Conservation (phyloP, 2,329 filamentous ascomycete species). For the Arachnomyces sp. region DNA sequence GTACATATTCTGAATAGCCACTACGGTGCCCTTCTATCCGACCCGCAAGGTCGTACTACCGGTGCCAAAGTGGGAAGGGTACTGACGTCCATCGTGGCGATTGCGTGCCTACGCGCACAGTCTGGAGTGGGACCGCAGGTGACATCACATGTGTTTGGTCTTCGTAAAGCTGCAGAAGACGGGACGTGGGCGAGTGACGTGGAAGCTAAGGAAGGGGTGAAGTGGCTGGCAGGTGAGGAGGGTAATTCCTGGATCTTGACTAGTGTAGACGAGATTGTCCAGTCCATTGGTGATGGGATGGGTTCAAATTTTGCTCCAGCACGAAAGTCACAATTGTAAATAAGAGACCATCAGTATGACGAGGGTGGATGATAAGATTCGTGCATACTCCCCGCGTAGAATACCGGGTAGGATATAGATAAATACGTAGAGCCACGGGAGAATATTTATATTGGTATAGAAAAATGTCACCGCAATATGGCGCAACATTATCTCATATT, state of each 20-base stretch:
- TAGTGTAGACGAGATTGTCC: constrained; percentile 55
- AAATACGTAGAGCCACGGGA: too few relatives aligned
- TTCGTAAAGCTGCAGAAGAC: constrained; percentile 68
- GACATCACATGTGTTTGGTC: constrained; percentile 69
- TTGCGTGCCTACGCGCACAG: constrained; percentile 69
- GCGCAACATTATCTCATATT: too few relatives aligned
- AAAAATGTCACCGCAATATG: too few relatives aligned
- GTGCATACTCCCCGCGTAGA: too few relatives aligned
- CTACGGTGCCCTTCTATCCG: constrained; percentile 66
- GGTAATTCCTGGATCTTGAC: constrained; percentile 58
- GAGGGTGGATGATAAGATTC: too few relatives aligned
- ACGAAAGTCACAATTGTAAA: constrained; percentile 22
- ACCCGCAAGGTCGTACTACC: constrained; percentile 51
- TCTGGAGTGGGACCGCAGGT: constrained; percentile 80
- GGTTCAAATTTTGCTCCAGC: constrained; percentile 53
- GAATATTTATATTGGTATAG: too few relatives aligned
- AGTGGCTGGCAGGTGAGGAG: constrained; percentile 59
- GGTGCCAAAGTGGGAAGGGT: constrained; percentile 63
- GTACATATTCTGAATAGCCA: constrained; percentile 70
- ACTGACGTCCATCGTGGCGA: constrained; percentile 64
- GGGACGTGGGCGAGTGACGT: constrained; percentile 48
- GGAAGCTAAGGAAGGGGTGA: constrained; percentile 46
- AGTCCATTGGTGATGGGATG: constrained; percentile 37
- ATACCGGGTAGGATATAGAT: too few relatives aligned
- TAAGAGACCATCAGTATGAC: too few relatives aligned